Evolutionary conservation across 192 early-diverging fungal species (phyloP), one percentile per base, ranked within the genome.

Genomic region (Haplosporangium gracile): DNA sequence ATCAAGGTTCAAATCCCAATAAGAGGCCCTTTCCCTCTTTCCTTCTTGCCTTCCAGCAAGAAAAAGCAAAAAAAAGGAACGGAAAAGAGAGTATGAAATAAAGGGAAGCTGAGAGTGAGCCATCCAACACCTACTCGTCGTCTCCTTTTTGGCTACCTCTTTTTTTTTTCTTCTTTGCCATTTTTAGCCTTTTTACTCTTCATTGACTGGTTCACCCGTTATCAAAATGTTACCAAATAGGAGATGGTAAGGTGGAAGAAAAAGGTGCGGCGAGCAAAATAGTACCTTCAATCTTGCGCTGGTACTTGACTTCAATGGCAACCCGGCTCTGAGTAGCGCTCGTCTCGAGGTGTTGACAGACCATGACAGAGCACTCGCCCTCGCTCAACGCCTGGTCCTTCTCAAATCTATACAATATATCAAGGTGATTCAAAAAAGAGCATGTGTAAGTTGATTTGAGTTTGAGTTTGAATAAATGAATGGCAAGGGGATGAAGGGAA

Each of bases 241-340:
- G 43, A 45, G 11, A 36, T 60, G 26, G 29, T 5, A 26, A 8
- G 57, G 15, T 29, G 32, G 60, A 10, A 65, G 29, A 2, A 65
- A 13, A 51, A 51, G 29, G 24, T 57, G 55, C 32, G 60, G 32
- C 2, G 60, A 40, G 34, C 20, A 70, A 49, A 16, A 3, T 15
- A 34, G 70, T 86, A 94, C 93, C 94, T 92, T 95, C 94, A 69
- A 94, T 95, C 68, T 82, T 89, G 51, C 94, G 90, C 57, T 92
- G 82, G 81, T 95, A 95, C 43, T 87, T 85, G 68, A 93, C 82
- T 51, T 83, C 57, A 38, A 93, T 90, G 29, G 92, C 87, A 72
- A 88, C 68, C 11, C 74, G 74, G 32, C 81, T 86, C n/a, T 86
- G 82, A 70, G 71, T 72, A 68, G 89, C 90, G 24, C 80, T 72